A percentile compares a stretch with the other conserved stretches of the same genome.
Conservation (phyloP, 331 rosid genomes). For the Pyrus hybrid region DNA sequence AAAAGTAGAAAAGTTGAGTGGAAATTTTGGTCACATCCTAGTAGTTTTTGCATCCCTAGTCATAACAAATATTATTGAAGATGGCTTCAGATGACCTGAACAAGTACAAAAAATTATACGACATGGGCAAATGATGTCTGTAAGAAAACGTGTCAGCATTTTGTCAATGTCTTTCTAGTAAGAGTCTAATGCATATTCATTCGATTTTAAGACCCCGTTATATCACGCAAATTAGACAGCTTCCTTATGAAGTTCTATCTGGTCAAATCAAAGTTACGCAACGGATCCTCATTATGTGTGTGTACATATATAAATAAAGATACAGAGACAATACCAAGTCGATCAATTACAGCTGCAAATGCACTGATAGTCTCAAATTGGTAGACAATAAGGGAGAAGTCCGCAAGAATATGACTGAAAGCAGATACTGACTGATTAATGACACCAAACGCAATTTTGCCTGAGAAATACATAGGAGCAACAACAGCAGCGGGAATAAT, state of each 20-base stretch:
- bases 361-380: conserved; percentile 93
- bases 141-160: neutral
- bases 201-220: neutral
- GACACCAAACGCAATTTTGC: conserved; percentile 94
- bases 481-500: conserved; percentile 96
- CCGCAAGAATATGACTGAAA: conserved; percentile 90
- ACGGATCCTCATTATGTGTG: neutral
- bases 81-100: neutral
- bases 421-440: conserved; percentile 95
- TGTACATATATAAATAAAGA: conserved; percentile 6
- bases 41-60: neutral
- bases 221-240: neutral
- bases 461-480: conserved; percentile 93
- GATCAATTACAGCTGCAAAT: conserved; percentile 88
- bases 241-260: neutral
- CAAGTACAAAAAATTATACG: neutral
- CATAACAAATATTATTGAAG: neutral
- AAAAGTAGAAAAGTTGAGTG: neutral
- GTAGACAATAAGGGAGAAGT: conserved; percentile 81
- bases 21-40: neutral
- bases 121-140: neutral
- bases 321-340: no score
- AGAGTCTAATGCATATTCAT: neutral
- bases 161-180: neutral
- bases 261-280: neutral